Conservation (phyloP, 192 early-diverging fungal species). For the Backusella liffmaniae region DNA sequence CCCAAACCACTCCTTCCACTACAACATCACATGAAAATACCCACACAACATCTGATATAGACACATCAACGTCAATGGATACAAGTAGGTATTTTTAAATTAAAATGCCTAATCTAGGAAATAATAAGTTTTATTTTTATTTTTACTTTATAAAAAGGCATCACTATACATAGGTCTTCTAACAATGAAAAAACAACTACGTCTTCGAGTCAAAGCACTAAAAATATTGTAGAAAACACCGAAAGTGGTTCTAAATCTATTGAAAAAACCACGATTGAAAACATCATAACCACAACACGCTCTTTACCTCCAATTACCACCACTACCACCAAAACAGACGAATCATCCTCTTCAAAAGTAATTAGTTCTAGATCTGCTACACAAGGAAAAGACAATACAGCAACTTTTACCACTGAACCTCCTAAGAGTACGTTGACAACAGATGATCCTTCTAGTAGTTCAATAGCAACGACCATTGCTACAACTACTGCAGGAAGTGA, state of each 20-base stretch:
- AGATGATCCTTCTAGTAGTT: neutral
- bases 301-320: neutral
- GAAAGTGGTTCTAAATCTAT: neutral
- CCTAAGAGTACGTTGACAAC: neutral
- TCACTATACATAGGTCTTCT: neutral
- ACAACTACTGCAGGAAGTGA: neutral
- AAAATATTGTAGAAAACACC: neutral
- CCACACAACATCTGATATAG: neutral
- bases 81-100: neutral
- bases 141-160: neutral
- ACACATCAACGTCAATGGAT: neutral
- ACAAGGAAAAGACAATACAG: neutral
- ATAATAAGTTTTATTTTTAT: neutral
- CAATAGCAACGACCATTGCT: neutral
- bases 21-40: neutral
- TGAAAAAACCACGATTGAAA: neutral
- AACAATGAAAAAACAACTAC: neutral
- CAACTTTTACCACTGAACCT: neutral
- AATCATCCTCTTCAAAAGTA: neutral
- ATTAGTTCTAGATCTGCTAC: neutral
- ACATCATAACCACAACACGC: neutral
- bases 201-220: neutral
- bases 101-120: neutral
- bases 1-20: neutral
- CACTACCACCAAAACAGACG: neutral